These are phyloP conservation scores for Sedum album DNA, from an alignment of 164 flowering plant genomes.

Conservation along the genomic window DNA sequence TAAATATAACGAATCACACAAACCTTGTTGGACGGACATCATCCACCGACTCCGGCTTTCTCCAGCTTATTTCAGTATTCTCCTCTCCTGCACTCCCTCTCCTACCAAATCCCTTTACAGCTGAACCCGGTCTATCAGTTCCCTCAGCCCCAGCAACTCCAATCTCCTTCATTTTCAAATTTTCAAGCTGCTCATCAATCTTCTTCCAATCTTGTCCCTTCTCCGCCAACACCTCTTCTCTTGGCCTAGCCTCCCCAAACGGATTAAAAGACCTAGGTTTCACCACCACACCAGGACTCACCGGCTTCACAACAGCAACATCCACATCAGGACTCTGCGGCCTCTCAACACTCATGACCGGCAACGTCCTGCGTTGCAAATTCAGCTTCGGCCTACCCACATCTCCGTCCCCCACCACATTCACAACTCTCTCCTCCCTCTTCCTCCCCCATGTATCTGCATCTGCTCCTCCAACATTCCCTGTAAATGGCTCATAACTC, in stretches of 20 bases:
- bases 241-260: conserved; percentile 93
- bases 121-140: conserved; percentile 15
- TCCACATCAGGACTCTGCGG: conserved; percentile 20
- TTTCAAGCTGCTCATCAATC: conserved; percentile 81
- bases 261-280: conserved; percentile 26
- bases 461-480: conserved; percentile 22
- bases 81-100: conserved; percentile 41
- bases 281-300: conserved; percentile 17
- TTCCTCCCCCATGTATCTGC: conserved; percentile 45
- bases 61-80: conserved; percentile 53
- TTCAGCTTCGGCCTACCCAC: conserved; percentile 56
- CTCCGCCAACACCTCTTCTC: conserved; percentile 90
- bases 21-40: conserved; percentile 24
- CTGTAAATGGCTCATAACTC: conserved; percentile 9
- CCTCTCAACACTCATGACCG: conserved; percentile 14
- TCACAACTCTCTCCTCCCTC: conserved; percentile 22
- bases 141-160: conserved; percentile 16
- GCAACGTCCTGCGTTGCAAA: conserved; percentile 66
- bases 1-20: conserved; percentile 4
- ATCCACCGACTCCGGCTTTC: conserved; percentile 35
- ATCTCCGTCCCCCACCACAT: conserved; percentile 3
- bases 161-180: conserved; percentile 51
- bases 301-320: neutral
- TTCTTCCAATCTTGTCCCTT: conserved; percentile 93
- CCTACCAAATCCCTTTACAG: conserved; percentile 14